Evolutionary conservation across 1,139 yeast species (phyloP).

Genomic region (Debaryomyces coudertii): DNA sequence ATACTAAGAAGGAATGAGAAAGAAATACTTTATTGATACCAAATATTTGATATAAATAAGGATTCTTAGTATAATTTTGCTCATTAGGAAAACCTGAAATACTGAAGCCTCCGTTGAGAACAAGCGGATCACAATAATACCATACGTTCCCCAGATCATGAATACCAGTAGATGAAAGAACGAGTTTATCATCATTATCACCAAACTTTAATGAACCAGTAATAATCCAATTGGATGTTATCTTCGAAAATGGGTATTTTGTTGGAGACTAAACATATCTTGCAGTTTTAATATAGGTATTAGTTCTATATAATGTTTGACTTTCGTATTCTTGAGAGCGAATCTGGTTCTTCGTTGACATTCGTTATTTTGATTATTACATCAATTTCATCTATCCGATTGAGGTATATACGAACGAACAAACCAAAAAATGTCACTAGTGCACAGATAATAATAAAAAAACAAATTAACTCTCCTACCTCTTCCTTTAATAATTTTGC

Average conservation of each 20-base stretch:
- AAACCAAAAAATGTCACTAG: slow-evolving; percentile 39
- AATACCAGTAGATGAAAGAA: background rate
- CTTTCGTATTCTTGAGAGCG: background rate
- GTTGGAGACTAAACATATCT: background rate
- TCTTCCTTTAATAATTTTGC: slow-evolving; percentile 47
- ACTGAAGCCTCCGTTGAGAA: background rate
- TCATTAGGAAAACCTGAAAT: background rate
- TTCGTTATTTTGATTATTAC: background rate
- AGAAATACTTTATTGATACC: slow-evolving; percentile 32
- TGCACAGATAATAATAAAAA: slow-evolving; percentile 44
- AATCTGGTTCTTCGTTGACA: background rate
- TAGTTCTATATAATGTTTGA: background rate
- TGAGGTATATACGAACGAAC: slow-evolving; percentile 37
- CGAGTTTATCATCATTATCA: background rate
- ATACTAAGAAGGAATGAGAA: slow-evolving; percentile 37
- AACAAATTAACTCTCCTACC: slow-evolving; percentile 43
- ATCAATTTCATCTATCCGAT: slow-evolving; percentile 14
- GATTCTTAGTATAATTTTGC: slow-evolving; percentile 18
- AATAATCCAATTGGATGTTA: background rate
- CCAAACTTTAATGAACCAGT: background rate
- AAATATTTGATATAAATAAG: slow-evolving; percentile 28
- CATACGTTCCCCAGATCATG: background rate
- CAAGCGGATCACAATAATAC: background rate
- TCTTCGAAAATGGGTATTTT: background rate
- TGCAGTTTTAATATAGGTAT: background rate